Conservation (phyloP, 2,329 filamentous ascomycete species). For the Aphanoascus verrucosus region DNA sequence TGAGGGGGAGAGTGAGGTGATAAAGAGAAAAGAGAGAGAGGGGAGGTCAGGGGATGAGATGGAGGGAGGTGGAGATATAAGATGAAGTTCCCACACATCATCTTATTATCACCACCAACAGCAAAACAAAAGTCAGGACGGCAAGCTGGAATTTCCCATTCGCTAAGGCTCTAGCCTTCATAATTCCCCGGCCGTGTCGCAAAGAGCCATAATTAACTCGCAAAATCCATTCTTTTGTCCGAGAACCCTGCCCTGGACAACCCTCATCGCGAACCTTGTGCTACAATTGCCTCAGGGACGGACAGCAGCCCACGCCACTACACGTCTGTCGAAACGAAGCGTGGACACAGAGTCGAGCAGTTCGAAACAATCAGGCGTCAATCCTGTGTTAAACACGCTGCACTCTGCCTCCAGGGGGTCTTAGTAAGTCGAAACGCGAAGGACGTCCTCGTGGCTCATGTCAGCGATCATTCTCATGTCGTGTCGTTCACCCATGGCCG, state of each 20-base stretch:
- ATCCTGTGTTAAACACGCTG: too few relatives aligned
- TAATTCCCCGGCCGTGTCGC: background rate
- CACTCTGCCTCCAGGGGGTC: too few relatives aligned
- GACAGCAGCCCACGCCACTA: background rate
- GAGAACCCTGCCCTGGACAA: conserved; percentile 5
- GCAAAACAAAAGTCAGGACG: background rate
- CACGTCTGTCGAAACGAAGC: background rate
- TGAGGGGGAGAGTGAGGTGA: too few relatives aligned
- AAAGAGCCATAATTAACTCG: background rate
- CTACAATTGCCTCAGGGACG: background rate
- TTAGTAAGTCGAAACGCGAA: background rate
- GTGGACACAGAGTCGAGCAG: background rate
- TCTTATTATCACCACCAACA: background rate
- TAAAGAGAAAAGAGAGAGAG: conserved; percentile 15
- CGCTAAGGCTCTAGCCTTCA: background rate
- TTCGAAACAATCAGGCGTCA: conserved; percentile 3
- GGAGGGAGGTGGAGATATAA: conserved; percentile 4
- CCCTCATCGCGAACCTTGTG: background rate
- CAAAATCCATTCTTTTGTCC: background rate
- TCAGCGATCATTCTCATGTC: background rate
- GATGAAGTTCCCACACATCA: conserved; percentile 5
- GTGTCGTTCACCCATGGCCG: background rate
- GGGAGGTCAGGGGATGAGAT: conserved; percentile 12
- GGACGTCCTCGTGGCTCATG: background rate
- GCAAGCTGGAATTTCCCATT: conserved; percentile 1